These are phyloP conservation scores for Colletotrichum graminicola DNA, from an alignment of 2,329 filamentous ascomycete genomes.

Conservation along the genomic window DNA sequence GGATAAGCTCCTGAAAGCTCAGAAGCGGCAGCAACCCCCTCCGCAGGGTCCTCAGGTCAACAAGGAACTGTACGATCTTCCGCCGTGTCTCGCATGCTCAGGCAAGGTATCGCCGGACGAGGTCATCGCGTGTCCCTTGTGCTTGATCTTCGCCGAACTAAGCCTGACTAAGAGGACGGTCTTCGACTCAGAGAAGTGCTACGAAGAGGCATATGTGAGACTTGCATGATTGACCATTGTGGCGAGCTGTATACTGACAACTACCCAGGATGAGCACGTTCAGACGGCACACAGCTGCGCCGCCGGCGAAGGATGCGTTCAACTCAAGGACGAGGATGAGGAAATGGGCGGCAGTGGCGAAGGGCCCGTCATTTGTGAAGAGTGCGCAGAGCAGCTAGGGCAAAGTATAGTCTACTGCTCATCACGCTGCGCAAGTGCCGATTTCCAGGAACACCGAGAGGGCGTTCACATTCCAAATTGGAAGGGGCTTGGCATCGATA, in stretches of 20 bases:
- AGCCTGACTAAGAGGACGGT: constrained; percentile 54
- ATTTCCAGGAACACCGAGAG: constrained; percentile 57
- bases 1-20: constrained; percentile 57
- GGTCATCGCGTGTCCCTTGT: constrained; percentile 59
- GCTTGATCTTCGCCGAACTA: constrained; percentile 57
- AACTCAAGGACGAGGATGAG: constrained; percentile 54
- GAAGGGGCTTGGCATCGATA: constrained; percentile 45
- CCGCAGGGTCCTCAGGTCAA: constrained; percentile 47
- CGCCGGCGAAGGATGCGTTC: constrained; percentile 56
- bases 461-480: constrained; percentile 50
- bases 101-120: constrained; percentile 51
- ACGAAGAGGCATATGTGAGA: constrained; percentile 56
- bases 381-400: constrained; percentile 55
- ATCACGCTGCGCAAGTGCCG: constrained; percentile 55
- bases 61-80: constrained; percentile 53
- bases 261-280: constrained; percentile 54
- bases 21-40: constrained; percentile 48
- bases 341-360: constrained; percentile 52
- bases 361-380: constrained; percentile 55
- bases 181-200: constrained; percentile 61
- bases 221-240: constrained; percentile 19
- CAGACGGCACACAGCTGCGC: constrained; percentile 56
- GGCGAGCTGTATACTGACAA: constrained; percentile 10
- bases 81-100: constrained; percentile 56
- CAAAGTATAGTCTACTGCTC: constrained; percentile 58